Evolutionary conservation across 2,329 filamentous ascomycete species (phyloP), one percentile per base, ranked within the genome.

Genomic region (Fusarium fracticaudum): DNA sequence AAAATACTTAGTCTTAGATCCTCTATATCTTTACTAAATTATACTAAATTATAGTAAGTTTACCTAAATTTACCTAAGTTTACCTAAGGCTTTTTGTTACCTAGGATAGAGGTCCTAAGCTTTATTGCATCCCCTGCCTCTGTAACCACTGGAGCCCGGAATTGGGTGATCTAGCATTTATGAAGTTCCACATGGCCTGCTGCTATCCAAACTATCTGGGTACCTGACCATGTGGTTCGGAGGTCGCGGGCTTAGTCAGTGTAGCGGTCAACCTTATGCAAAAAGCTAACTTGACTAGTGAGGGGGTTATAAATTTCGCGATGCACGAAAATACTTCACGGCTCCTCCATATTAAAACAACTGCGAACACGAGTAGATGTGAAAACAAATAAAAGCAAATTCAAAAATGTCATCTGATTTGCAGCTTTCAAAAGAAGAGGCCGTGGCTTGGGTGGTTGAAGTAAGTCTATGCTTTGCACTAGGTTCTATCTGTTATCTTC

Each of bases 401-500:
- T 22, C 5, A 1, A 24, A 24, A n/a, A 44, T 58, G 60, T 26
- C 41, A 13, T 59, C 41, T n/a, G 29, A 40, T 13, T 24, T 59
- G 3, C 24, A 40, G 3, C 17, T 58, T 7, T 40, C 41, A 8
- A 38, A 53, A 37, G 20, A 22, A 37, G 60, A 65, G 26, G 62
- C 26, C 4, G 43, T 58, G 17, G 31, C 17, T 3, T 67, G 50
- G 50, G 38, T 67, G 9, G 37, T 59, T 43, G 51, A 66, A 33
- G 64, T 43, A 41, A 18, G 51, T 41, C 22, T 12, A 51, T 26
- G 8, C 9, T 24, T 24, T 44, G 24, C 22, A 18, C 18, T 15
- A 35, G 33, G 14, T 35, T 35, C 33, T 35, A 35, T 35, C 14
- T 35, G 14, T 15, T 15, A 35, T 35, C 33, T 35, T 35, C 7